Evolutionary conservation across 108 stramenopile species (phyloP).

Genomic region (Ochromonas danica): DNA sequence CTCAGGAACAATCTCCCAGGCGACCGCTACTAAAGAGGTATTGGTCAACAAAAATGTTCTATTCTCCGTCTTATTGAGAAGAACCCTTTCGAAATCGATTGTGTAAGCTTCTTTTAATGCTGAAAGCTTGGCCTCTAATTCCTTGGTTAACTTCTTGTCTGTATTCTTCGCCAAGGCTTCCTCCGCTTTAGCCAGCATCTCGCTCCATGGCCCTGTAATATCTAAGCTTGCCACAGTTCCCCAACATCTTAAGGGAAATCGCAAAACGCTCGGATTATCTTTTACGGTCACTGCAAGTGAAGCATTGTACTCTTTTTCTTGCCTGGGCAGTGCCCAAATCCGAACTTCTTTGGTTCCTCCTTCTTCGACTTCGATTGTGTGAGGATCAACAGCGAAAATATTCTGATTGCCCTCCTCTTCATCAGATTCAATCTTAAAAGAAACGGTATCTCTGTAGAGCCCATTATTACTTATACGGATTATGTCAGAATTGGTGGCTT

Average conservation of each 20-base stretch:
- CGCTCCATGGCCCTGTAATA: conserved; percentile 55
- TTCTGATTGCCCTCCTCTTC: neutral
- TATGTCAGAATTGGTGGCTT: conserved; percentile 51
- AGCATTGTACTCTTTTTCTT: conserved; percentile 34
- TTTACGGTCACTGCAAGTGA: conserved; percentile 38
- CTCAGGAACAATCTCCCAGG: conserved; percentile 51
- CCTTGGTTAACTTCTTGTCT: neutral
- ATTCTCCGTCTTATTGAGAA: conserved; percentile 52
- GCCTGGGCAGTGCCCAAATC: conserved; percentile 59
- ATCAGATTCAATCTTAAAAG: conserved; percentile 31
- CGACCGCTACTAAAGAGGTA: conserved; percentile 38
- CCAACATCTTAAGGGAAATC: conserved; percentile 46
- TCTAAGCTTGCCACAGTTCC: conserved; percentile 47
- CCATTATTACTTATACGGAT: conserved; percentile 62
- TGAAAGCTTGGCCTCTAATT: conserved; percentile 18
- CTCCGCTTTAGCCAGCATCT: conserved; percentile 28
- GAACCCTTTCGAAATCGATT: conserved; percentile 57
- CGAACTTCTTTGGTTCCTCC: conserved; percentile 61
- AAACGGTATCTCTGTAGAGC: conserved; percentile 37
- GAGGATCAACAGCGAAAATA: conserved; percentile 51
- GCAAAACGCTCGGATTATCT: conserved; percentile 51
- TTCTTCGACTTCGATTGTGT: conserved; percentile 43
- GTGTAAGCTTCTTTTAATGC: neutral
- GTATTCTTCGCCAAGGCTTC: conserved; percentile 30
- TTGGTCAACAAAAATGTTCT: conserved; percentile 50